Base-by-base conservation (phyloP, 1,284 basidiomycete species). In the Fomitiporia mediterranea region DNA sequence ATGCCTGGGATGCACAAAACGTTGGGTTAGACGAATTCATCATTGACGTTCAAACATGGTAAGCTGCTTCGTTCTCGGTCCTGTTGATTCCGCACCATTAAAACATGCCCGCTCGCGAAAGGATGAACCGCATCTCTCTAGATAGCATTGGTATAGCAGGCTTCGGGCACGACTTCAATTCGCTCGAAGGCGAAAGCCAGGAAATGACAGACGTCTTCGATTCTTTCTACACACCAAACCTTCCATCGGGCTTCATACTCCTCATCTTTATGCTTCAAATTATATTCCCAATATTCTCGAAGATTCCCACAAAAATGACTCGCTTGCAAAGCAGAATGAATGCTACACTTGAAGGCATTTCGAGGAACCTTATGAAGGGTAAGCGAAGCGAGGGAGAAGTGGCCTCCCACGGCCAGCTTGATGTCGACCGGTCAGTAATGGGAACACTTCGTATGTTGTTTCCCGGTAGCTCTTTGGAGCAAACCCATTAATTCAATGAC, bases 91-190 rank as follows among this genome's bases (percentile, higher is more conserved):
- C 19, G 15, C 15, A 15, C 19, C 2, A 19, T 13, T 23, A 19
- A 23, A 25, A 43, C 23, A 19, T 43, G 42, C 7, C 15, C 19
- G 3, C 19, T 19, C 37, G 27, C 21, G 13, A 0, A 15, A 72
- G 79, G 75, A 78, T 79, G 77, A 79, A 79, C 58, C 67, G 66
- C 17, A 66, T 79, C 21, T 72, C 79, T 0, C 71, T 83, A 4
- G 82, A 84, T 64, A 76, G 75, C 2, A 73, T 84, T 53, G 82
- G 83, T 1, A 80, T 83, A 50, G 79, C 80, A 0, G 74, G 75
- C 0, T 77, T 85, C 61, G 76, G 77, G 0, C 79, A 83, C 63
- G 74, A 83, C 60, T 84, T 84, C 61, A 73, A 74, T 3, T 69
- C 79, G 0, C 68, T 84, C 17, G 72, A 78, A 4, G 81, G 79